These are phyloP conservation scores for Blastobotrys ciferrii DNA, from an alignment of 1,139 yeast species.

Conservation along the genomic window DNA sequence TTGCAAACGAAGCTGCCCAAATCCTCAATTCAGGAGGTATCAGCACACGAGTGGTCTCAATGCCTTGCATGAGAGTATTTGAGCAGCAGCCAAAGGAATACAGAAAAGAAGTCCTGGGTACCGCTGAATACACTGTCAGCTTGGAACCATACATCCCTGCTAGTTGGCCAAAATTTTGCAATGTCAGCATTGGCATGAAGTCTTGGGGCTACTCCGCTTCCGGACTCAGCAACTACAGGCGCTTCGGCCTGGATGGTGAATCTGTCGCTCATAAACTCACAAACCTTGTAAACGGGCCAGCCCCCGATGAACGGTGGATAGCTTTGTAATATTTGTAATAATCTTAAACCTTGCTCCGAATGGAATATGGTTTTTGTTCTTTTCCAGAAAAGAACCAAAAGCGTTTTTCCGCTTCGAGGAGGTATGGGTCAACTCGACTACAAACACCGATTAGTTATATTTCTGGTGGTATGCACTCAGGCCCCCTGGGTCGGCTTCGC, in stretches of 20 bases:
- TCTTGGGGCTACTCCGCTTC: constrained; percentile 27
- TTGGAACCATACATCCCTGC: constrained; percentile 40
- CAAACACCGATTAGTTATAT: too few relatives aligned
- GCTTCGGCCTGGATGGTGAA: not conserved
- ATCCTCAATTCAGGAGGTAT: constrained; percentile 30
- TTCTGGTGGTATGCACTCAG: too few relatives aligned
- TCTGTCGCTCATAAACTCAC: not conserved
- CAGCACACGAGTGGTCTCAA: constrained; percentile 34
- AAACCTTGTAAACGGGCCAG: not conserved
- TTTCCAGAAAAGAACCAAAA: too few relatives aligned
- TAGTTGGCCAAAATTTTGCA: constrained; percentile 42
- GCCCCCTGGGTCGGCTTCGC: too few relatives aligned
- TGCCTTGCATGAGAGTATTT: constrained; percentile 37
- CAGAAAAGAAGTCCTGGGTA: constrained; percentile 28
- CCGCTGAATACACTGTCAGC: constrained; percentile 33
- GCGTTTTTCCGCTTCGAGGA: too few relatives aligned
- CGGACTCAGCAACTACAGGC: not conserved
- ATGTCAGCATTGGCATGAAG: constrained; percentile 38
- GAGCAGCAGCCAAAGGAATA: constrained; percentile 35
- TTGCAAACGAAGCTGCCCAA: constrained; percentile 37
- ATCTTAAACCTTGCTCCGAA: too few relatives aligned
- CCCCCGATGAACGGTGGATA: not conserved
- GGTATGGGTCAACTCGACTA: too few relatives aligned
- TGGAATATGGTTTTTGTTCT: too few relatives aligned
- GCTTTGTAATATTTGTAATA: not conserved